These are phyloP conservation scores for Ceratocystis destructans DNA, from an alignment of 2,329 filamentous ascomycete species.

Conservation along the genomic window DNA sequence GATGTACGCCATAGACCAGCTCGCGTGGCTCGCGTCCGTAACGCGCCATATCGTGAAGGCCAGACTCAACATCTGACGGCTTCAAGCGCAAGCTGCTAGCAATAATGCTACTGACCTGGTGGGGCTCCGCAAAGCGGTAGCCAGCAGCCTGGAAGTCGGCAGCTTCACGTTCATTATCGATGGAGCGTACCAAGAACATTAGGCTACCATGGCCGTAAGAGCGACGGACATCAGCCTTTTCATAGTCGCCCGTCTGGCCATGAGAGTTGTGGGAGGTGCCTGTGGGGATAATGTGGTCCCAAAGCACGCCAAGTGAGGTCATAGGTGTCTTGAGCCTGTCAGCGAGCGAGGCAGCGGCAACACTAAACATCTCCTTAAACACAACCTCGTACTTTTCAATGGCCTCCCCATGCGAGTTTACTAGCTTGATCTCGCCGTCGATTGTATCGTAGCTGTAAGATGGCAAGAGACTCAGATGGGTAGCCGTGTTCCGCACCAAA, in stretches of 20 bases:
- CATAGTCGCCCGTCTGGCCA: slow-evolving; percentile 25
- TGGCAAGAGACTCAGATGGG: slow-evolving; percentile 46
- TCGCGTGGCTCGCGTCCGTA: slow-evolving; percentile 38
- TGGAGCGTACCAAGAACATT: slow-evolving; percentile 60
- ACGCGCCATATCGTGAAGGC: slow-evolving; percentile 50
- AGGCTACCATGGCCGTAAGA: slow-evolving; percentile 44
- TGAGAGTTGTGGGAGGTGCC: not conserved
- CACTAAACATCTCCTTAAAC: slow-evolving; percentile 72
- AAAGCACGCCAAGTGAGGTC: slow-evolving; percentile 52
- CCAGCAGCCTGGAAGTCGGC: slow-evolving; percentile 49
- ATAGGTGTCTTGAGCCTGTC: slow-evolving; percentile 50
- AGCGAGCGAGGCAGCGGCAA: slow-evolving; percentile 63
- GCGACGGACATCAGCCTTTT: slow-evolving; percentile 28
- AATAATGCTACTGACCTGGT: slow-evolving; percentile 55
- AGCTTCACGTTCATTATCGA: slow-evolving; percentile 42
- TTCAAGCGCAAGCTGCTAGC: slow-evolving; percentile 63
- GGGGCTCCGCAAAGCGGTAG: slow-evolving; percentile 61
- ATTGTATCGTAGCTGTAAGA: slow-evolving; percentile 27
- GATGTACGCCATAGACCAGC: slow-evolving; percentile 39
- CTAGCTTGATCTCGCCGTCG: slow-evolving; percentile 31
- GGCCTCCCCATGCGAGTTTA: slow-evolving; percentile 41
- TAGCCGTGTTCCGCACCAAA: slow-evolving; percentile 57
- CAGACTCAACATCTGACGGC: slow-evolving; percentile 43
- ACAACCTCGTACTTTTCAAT: slow-evolving; percentile 59
- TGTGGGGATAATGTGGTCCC: slow-evolving; percentile 61